A percentile compares a stretch with the other conserved stretches of the same genome.
phyloP scores from a whole-genome alignment of 257 asterid genomes.

The Nyctanthes arbortristis region DNA sequence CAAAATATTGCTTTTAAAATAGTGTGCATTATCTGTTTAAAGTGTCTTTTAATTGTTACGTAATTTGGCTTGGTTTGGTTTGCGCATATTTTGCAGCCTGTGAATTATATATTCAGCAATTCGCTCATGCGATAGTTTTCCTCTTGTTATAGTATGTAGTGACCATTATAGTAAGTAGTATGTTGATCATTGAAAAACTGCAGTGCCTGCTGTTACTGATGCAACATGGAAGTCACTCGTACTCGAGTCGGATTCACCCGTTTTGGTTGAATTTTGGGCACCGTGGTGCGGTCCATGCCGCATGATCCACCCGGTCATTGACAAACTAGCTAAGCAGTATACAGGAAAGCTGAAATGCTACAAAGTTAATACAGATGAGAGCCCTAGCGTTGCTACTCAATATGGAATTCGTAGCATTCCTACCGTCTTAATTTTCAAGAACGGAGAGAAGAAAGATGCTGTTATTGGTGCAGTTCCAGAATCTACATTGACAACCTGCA shows the following conservation, averaged over 20 bases:
- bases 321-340: conserved; percentile 71
- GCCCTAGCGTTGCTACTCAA: conserved; percentile 69
- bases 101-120: not conserved
- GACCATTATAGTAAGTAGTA: not conserved
- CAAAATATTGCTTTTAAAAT: too few species aligned
- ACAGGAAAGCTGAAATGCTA: conserved; percentile 75
- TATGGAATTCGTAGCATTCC: conserved; percentile 96
- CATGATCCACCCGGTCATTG: conserved; percentile 81
- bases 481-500: conserved; percentile 59
- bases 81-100: not conserved
- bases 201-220: conserved; percentile 65
- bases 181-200: conserved; percentile 27
- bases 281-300: conserved; percentile 99
- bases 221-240: conserved; percentile 61
- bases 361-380: conserved; percentile 88
- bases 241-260: conserved; percentile 55
- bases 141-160: not conserved
- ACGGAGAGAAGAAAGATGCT: conserved; percentile 88
- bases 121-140: not conserved
- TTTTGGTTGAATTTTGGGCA: conserved; percentile 94
- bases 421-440: conserved; percentile 76
- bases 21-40: not conserved
- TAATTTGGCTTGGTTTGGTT: not conserved
- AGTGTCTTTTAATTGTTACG: not conserved
- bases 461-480: conserved; percentile 92